phyloP scores from a whole-genome alignment of 495 filamentous ascomycete species.

The Penicillium nucicola region DNA sequence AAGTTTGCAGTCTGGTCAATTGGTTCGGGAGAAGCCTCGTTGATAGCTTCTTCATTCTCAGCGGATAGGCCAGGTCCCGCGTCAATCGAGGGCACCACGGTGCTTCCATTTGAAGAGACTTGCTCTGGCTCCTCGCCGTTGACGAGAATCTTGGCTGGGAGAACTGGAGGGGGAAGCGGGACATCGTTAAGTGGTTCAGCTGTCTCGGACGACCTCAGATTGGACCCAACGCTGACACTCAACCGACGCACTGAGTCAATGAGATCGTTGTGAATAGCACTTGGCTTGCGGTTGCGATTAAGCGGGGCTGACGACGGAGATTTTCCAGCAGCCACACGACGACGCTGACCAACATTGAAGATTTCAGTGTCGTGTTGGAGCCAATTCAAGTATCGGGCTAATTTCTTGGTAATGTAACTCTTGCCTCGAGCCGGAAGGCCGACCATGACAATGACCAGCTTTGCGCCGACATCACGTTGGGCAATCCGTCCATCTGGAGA shows the following conservation, averaged over 20 bases:
- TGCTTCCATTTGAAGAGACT: slow-evolving; percentile 23
- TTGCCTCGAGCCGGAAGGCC: slow-evolving; percentile 93
- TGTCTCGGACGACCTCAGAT: slow-evolving; percentile 15
- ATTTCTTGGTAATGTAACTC: slow-evolving; percentile 97
- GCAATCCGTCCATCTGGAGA: slow-evolving; percentile 94
- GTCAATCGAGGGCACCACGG: slow-evolving; percentile 28
- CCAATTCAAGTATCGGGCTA: slow-evolving; percentile 94
- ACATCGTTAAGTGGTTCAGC: slow-evolving; percentile 22
- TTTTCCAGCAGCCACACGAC: slow-evolving; percentile 71
- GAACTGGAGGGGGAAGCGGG: slow-evolving; percentile 34
- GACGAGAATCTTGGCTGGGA: slow-evolving; percentile 48
- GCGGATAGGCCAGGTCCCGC: slow-evolving; percentile 10
- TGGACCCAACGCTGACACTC: slow-evolving; percentile 40
- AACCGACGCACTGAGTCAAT: slow-evolving; percentile 42
- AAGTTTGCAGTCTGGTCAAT: slow-evolving; percentile 90
- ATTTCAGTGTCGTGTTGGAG: slow-evolving; percentile 92
- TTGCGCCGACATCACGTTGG: slow-evolving; percentile 86
- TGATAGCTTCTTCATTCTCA: slow-evolving; percentile 21
- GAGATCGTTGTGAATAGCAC: slow-evolving; percentile 38
- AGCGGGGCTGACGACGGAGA: slow-evolving; percentile 35
- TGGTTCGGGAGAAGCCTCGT: slow-evolving; percentile 43
- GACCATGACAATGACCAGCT: slow-evolving; percentile 98
- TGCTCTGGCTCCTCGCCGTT: slow-evolving; percentile 42
- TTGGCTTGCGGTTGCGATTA: slow-evolving; percentile 19
- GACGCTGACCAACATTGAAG: slow-evolving; percentile 93